A percentile compares a stretch with the other conserved stretches of the same genome.
These are phyloP conservation scores for Trichoderma semiorbis DNA, from an alignment of 2,329 filamentous ascomycete genomes.

Conservation along the genomic window DNA sequence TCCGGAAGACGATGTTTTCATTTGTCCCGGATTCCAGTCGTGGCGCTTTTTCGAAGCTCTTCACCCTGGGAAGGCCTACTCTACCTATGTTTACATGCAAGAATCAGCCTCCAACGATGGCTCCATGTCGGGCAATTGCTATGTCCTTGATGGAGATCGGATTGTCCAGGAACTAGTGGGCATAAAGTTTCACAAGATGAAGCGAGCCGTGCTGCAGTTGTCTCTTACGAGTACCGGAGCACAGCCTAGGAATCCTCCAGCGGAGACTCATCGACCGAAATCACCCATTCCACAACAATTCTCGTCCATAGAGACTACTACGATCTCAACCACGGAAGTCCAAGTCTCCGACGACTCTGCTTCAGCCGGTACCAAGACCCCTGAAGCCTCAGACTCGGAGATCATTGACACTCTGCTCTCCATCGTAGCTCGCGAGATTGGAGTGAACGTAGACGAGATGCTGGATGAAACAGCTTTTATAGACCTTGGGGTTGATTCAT, in stretches of 20 bases:
- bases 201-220: not conserved
- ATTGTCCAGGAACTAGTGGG: conserved; percentile 1
- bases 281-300: not conserved
- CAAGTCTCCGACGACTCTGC: not conserved
- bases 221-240: not conserved
- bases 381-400: not conserved
- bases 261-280: not conserved
- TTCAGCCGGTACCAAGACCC: not conserved
- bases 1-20: not conserved
- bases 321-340: not conserved
- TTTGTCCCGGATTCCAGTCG: not conserved
- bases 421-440: not conserved
- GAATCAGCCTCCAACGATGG: not conserved
- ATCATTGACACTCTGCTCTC: not conserved
- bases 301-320: not conserved
- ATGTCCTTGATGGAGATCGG: not conserved
- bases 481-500: conserved; percentile 15
- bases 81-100: not conserved
- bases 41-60: not conserved
- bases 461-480: not conserved
- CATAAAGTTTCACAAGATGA: conserved; percentile 8
- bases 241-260: not conserved
- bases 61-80: not conserved
- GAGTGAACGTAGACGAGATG: not conserved
- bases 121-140: not conserved